Evolutionary conservation across 352 stramenopile genomes (phyloP).

Genomic region (Pythium phragmitis): DNA sequence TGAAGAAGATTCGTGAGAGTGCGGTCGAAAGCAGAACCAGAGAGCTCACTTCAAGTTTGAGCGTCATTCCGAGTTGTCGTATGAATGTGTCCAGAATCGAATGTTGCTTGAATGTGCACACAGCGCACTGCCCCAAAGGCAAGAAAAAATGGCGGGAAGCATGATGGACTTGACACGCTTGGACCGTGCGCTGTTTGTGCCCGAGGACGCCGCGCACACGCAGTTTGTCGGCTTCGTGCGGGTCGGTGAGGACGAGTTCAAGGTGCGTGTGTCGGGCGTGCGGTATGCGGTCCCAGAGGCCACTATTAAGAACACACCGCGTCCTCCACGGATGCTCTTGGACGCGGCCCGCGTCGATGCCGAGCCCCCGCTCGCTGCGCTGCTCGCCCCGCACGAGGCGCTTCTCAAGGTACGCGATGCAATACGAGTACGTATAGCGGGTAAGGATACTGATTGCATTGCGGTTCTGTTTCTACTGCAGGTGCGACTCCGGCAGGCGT

Average conservation of each 20-base stretch:
- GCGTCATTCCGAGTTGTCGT: not conserved
- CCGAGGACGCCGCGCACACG: constrained; percentile 40
- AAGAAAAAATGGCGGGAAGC: constrained; percentile 3
- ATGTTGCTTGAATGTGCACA: not conserved
- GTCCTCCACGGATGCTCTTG: constrained; percentile 29
- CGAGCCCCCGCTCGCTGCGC: constrained; percentile 45
- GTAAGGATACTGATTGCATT: not conserved
- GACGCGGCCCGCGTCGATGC: constrained; percentile 47
- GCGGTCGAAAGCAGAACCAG: too few species aligned
- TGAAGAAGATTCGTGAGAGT: too few species aligned
- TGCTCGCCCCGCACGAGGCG: constrained; percentile 39
- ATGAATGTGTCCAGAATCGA: not conserved
- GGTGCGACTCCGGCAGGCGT: constrained; percentile 51
- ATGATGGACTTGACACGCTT: not conserved
- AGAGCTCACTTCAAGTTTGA: too few species aligned
- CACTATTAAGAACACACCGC: too few species aligned
- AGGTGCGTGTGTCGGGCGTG: constrained; percentile 46
- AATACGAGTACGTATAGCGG: too few species aligned
- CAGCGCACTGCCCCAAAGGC: too few species aligned
- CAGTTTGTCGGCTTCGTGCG: constrained; percentile 56
- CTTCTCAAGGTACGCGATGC: constrained; percentile 42
- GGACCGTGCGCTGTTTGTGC: constrained; percentile 26
- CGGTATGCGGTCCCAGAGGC: not conserved
- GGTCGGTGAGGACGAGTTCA: constrained; percentile 48
- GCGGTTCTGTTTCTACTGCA: not conserved